These are phyloP conservation scores for Rauvolfia tetraphylla DNA, from an alignment of 257 asterid species.

Conservation along the genomic window DNA sequence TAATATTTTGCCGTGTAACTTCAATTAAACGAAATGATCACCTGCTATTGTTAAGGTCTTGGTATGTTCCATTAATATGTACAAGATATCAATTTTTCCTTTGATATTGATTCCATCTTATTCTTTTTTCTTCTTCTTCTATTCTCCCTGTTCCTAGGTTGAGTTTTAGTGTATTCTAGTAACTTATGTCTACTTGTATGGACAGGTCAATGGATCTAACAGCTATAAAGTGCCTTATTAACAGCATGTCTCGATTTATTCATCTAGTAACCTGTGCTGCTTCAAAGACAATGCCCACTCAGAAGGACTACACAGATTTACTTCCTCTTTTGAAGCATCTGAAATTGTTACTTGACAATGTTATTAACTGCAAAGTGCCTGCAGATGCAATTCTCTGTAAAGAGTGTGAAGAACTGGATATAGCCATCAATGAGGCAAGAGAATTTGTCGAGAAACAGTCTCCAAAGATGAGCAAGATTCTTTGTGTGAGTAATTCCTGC, in stretches of 20 bases:
- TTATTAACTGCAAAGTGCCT: slow-evolving; percentile 40
- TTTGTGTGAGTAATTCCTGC: slow-evolving; percentile 55
- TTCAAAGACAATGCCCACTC: slow-evolving; percentile 59
- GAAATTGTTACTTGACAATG: slow-evolving; percentile 65
- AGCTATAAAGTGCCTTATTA: slow-evolving; percentile 68
- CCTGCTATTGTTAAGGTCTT: not conserved
- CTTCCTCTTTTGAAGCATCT: slow-evolving; percentile 61
- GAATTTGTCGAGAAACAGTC: slow-evolving; percentile 91
- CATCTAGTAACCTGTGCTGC: slow-evolving; percentile 70
- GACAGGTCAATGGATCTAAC: slow-evolving; percentile 74
- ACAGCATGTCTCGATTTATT: slow-evolving; percentile 85
- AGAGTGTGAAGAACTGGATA: slow-evolving; percentile 77
- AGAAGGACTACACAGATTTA: slow-evolving; percentile 52
- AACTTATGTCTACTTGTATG: slow-evolving; percentile 3
- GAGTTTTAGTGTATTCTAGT: not conserved
- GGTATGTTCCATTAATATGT: not conserved
- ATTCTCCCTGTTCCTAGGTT: not conserved
- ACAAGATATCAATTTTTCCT: not conserved
- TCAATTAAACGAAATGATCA: not conserved
- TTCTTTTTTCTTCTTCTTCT: not conserved
- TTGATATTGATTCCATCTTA: not conserved
- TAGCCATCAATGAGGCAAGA: slow-evolving; percentile 75
- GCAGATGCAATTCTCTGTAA: slow-evolving; percentile 43
- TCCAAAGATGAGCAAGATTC: slow-evolving; percentile 82
- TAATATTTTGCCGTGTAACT: not conserved